Base-by-base conservation (phyloP, 169 alveolate species). In the Miamiensis avidus region DNA sequence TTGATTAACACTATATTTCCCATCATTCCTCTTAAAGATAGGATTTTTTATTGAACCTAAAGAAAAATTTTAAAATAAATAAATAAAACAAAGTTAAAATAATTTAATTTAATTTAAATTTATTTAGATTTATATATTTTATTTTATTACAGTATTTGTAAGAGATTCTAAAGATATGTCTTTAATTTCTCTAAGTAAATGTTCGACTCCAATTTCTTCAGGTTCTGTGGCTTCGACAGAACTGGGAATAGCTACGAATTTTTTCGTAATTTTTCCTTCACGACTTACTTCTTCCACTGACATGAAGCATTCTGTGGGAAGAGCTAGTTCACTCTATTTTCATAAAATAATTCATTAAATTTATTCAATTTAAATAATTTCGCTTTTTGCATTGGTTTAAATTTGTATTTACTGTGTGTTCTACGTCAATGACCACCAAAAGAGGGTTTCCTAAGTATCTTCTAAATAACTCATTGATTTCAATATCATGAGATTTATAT, bases 181-280 rank as follows among this genome's bases (percentile, higher is more conserved):
- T 86, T 98, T 98, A 77, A 98, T 91, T 90, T 99, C 99, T 84
- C 99, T 97, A 77, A 99, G 95, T 28, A 99, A 94, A 91, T 98
- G 99, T 91, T 99, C 99, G 64, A 99, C 99, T 28, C 99, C 99
- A 6, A 99, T 99, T 88, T 99, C 99, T 89, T 99, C 99, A 20
- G 99, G 99, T 89, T 98, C 99, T 72, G 96, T 94, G n/a, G 99
- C 99, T 65, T 99, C 98, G 79, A 98, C 97, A 29, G 98, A 93
- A 26, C 98, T 94, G 25, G 99, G 98, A 31, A 97, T 94, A 87
- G 98, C 99, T 29, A 97, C 97, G 88, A 99, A 99, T 65, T 97
- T 97, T 87, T 98, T 94, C 69, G 98, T 95, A 76, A 98, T 96
- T 82, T 94, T 91, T 30, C 98, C 97, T 84, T 97, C 98, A 79